Base-by-base conservation (phyloP, 768 basidiomycete species). In the Postia placenta region DNA sequence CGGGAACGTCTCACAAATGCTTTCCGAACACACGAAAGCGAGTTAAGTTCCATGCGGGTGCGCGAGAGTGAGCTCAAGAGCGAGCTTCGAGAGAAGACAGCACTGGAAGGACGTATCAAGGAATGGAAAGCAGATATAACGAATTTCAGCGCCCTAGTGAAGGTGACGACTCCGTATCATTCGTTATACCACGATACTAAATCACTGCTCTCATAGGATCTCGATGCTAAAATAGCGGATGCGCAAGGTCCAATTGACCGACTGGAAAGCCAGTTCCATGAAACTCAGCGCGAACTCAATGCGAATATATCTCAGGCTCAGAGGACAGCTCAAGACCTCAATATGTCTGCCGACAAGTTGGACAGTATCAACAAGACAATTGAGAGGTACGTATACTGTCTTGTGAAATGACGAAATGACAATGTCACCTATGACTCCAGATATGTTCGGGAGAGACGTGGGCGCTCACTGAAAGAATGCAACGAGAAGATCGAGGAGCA, bases 361-460 rank as follows among this genome's bases (percentile, higher is more conserved):
- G 73, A 73, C 11, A 71, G 70, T 35, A 74, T 75, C 47, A 85
- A 80, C 62, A 81, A 80, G 60, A 68, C 66, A 23, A 72, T 90
- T 22, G 86, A 89, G 56, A 71, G 79, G 87, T 87, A 59, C 44
- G 73, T 55, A 12, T 11, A 5, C 38, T 27, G n/a, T 35, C 42
- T 9, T 15, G 14, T 25, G 37, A 11, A 17, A 19, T 39, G 30
- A 7, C 30, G 7, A 19, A 9, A 39, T 6, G 7, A 22, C 38
- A 9, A 9, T n/a, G 9, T 39, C 38, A 39, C 9, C 7, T 17
- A 28, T 42, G n/a, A 48, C 27, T 28, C 25, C 43, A 95, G 92
- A 52, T 92, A 93, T 63, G 72, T 85, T 48, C 79, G 80, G 44
- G 81, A 84, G 35, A 84, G 81, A 57, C 78, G 81, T 26, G 77